These are phyloP conservation scores for Penicillium coprophilum DNA, from an alignment of 495 filamentous ascomycete species.

Conservation along the genomic window DNA sequence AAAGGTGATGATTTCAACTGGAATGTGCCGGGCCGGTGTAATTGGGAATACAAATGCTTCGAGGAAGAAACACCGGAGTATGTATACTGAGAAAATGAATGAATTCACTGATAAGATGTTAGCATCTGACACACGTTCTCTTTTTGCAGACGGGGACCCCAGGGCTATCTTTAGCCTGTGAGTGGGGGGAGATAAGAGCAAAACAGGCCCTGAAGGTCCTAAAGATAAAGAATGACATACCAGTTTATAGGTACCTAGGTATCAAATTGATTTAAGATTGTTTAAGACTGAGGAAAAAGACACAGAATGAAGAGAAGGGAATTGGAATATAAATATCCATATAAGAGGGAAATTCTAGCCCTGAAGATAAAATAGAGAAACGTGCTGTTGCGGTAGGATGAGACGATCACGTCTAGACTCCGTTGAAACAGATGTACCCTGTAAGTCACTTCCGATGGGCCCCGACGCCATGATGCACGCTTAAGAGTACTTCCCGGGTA, in stretches of 20 bases:
- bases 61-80: background rate
- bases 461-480: background rate
- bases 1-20: conserved; percentile 1
- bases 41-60: conserved; percentile 1
- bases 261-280: background rate
- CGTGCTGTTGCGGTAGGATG: conserved; percentile 13
- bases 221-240: conserved; percentile 7
- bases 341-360: background rate
- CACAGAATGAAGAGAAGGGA: background rate
- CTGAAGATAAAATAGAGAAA: background rate
- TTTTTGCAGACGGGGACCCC: too few relatives aligned
- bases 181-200: conserved; percentile 37
- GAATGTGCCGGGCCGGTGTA: conserved; percentile 9
- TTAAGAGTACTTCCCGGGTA: background rate
- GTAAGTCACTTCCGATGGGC: background rate
- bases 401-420: conserved; percentile 17
- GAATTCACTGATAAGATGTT: conserved; percentile 24
- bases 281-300: too few relatives aligned
- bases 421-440: background rate
- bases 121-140: background rate
- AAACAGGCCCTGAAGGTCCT: background rate
- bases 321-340: conserved; percentile 7
- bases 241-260: conserved; percentile 2
- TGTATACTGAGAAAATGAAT: conserved; percentile 13
- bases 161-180: conserved; percentile 26